These are phyloP conservation scores for Colletotrichum paranaense DNA, from an alignment of 2,329 filamentous ascomycete species.

Conservation along the genomic window DNA sequence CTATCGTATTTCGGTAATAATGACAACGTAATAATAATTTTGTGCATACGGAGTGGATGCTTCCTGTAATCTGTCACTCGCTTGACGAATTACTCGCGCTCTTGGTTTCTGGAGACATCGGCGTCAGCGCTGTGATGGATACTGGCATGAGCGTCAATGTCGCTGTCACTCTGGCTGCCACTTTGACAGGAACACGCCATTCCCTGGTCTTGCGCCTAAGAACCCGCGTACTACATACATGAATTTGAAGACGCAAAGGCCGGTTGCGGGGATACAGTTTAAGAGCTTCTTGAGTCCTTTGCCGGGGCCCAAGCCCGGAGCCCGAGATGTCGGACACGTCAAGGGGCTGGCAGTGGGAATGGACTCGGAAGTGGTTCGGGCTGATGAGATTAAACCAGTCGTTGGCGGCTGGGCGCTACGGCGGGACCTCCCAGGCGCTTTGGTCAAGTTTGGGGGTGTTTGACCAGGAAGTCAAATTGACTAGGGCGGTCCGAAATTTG, in stretches of 20 bases:
- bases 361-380: conserved; percentile 26
- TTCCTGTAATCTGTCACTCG: conserved; percentile 28
- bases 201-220: neutral
- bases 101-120: conserved; percentile 1
- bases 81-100: conserved; percentile 32
- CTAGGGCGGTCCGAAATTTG: conserved; percentile 34
- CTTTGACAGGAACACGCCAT: neutral
- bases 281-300: neutral
- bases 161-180: neutral
- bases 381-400: conserved; percentile 24
- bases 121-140: neutral
- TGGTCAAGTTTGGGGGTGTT: conserved; percentile 30
- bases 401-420: conserved; percentile 25
- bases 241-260: neutral
- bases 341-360: neutral
- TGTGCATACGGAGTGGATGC: conserved; percentile 29
- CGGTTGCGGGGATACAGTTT: conserved; percentile 9
- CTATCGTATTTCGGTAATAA: neutral
- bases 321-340: conserved; percentile 20
- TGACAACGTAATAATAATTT: conserved; percentile 16
- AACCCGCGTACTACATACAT: neutral
- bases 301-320: conserved; percentile 17
- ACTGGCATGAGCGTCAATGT: conserved; percentile 16
- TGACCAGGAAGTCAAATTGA: conserved; percentile 36
- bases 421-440: conserved; percentile 33